Percentiles rank a stretch among this genome's conserved stretches.
Conservation (phyloP, 306 rosid species). For the Glycyrrhiza uralensis region DNA sequence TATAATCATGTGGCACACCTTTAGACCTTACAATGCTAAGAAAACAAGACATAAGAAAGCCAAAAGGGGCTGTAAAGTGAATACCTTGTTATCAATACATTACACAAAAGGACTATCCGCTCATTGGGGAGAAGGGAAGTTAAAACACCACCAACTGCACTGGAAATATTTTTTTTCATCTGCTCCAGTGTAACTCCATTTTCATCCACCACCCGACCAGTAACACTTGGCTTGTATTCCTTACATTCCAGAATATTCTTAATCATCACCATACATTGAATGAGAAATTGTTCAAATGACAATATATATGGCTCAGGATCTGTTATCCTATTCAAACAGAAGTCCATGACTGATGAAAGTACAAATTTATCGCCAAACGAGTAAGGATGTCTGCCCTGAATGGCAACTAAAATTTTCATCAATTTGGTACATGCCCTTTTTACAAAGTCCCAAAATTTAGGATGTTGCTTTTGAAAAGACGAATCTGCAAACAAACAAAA, state of each 20-base stretch:
- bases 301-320: slow-evolving; percentile 73
- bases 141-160: slow-evolving; percentile 72
- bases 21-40: slow-evolving; percentile 19
- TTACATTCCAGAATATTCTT: slow-evolving; percentile 88
- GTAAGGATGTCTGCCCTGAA: slow-evolving; percentile 91
- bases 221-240: slow-evolving; percentile 83
- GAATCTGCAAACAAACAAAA: slow-evolving; percentile 60
- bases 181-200: slow-evolving; percentile 70
- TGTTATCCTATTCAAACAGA: slow-evolving; percentile 83
- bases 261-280: slow-evolving; percentile 95
- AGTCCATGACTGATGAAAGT: slow-evolving; percentile 72
- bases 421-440: slow-evolving; percentile 81
- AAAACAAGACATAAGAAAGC: slow-evolving; percentile 28
- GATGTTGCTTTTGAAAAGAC: slow-evolving; percentile 60
- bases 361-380: slow-evolving; percentile 85
- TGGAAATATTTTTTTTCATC: slow-evolving; percentile 80
- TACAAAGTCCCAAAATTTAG: slow-evolving; percentile 79
- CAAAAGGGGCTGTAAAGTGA: slow-evolving; percentile 15
- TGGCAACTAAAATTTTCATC: slow-evolving; percentile 83
- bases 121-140: slow-evolving; percentile 81
- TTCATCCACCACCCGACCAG: slow-evolving; percentile 92
- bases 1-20: background rate
- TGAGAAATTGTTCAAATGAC: slow-evolving; percentile 84
- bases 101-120: slow-evolving; percentile 66
- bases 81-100: slow-evolving; percentile 82